Base-by-base conservation (phyloP, 805 yeast genomes). In the Spathaspora passalidarum region DNA sequence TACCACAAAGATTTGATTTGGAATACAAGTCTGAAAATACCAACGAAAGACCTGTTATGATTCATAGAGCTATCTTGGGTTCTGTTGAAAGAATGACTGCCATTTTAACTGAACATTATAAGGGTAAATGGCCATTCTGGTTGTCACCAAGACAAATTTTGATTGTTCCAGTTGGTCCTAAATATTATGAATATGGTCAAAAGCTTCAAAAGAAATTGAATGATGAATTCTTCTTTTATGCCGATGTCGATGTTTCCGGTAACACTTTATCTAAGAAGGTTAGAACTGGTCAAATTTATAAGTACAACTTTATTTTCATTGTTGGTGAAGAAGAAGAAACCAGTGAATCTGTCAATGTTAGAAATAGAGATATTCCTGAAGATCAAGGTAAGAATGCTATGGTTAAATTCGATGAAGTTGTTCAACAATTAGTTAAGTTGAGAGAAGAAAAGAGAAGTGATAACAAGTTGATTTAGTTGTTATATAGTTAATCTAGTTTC, bases 51-150 rank as follows among this genome's bases (percentile, higher is more conserved):
- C 99, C 99, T 43, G 99, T 94, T 46, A 94, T 94, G 98, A 92
- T 94, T 63, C 99, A 94, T 77, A 88, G 99, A 74, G 99, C 99
- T 55, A 89, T 94, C 56, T 80, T 92, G 64, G 99, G 99, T 56
- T 88, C 97, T 39, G 95, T 94, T 50, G 99, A 94, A 79, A 88
- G 99, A 79, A 91, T 94, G 98, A 88, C 96, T 52, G 99, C 97
- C 52, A 92, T 94, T 59, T 82, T 94, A 69, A 91, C 96, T 49
- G 99, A 94, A 73, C 99, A 94, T 75, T 94, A 78, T 73, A 96
- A 91, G 64, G 99, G 99, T 62, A 94, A 90, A 68, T 94, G 99
- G 99, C 99, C 99, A 62, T 88, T 94, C 80, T 94, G 99, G 99
- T 79, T 94, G 65, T 91, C 98, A n/a, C 99, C 99, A 62, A 86